phyloP scores from a whole-genome alignment of 768 basidiomycete genomes.

The Fomitopsis serialis region DNA sequence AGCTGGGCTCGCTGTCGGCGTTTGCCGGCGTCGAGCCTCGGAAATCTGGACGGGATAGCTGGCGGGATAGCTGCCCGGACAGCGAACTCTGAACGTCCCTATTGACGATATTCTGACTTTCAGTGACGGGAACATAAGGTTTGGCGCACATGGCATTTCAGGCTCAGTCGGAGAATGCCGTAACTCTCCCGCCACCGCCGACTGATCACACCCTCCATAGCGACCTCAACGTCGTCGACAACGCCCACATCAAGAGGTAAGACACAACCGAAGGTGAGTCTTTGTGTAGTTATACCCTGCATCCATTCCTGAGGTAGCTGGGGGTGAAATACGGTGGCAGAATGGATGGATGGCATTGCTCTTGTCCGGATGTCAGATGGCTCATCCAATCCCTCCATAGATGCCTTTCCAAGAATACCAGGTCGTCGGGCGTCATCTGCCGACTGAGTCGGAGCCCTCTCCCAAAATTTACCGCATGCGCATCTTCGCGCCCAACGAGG shows the following conservation, averaged over 20 bases:
- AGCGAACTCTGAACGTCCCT: too few species aligned
- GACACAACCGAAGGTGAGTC: constrained; percentile 15
- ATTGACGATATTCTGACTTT: too few species aligned
- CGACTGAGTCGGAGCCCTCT: constrained; percentile 86
- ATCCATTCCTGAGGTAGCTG: not conserved
- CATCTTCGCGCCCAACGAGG: constrained; percentile 97
- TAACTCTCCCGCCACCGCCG: not conserved
- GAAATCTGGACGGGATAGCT: too few species aligned
- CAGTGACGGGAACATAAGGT: too few species aligned
- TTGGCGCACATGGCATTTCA: not conserved
- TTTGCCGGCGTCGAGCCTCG: too few species aligned
- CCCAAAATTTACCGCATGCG: constrained; percentile 99
- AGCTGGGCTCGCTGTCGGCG: too few species aligned
- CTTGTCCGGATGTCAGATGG: constrained; percentile 17
- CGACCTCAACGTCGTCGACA: constrained; percentile 14
- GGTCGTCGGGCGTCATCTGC: constrained; percentile 95
- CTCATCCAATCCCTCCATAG: constrained; percentile 27
- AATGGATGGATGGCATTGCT: constrained; percentile 26
- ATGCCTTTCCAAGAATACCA: constrained; percentile 91
- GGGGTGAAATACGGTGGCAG: not conserved
- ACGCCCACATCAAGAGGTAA: constrained; percentile 17
- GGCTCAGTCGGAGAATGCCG: not conserved
- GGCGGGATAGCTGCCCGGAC: too few species aligned
- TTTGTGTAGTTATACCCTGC: not conserved
- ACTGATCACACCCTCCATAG: not conserved